Conservation (phyloP, 495 filamentous ascomycete species). For the Zalerion maritima region DNA sequence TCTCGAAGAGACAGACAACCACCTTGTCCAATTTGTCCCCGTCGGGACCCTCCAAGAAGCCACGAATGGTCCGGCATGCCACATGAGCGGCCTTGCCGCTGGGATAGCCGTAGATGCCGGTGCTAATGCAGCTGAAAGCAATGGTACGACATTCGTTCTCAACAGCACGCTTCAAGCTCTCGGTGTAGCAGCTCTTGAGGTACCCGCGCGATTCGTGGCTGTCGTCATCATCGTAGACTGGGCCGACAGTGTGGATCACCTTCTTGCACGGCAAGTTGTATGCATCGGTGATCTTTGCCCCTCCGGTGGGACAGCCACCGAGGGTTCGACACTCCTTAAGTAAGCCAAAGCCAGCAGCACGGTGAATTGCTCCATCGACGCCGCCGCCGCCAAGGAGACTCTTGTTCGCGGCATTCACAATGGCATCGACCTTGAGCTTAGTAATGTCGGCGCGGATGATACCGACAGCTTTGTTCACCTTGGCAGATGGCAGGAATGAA, state of each 20-base stretch:
- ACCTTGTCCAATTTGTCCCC: conserved; percentile 51
- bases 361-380: conserved; percentile 79
- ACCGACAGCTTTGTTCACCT: conserved; percentile 57
- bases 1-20: conserved; percentile 67
- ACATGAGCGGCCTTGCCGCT: conserved; percentile 50
- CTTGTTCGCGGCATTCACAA: conserved; percentile 86
- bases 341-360: conserved; percentile 57
- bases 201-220: conserved; percentile 29
- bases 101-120: conserved; percentile 84
- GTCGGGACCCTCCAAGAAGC: conserved; percentile 47
- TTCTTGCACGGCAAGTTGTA: conserved; percentile 61
- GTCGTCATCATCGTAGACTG: conserved; percentile 44
- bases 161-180: conserved; percentile 57
- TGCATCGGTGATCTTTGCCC: conserved; percentile 68
- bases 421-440: conserved; percentile 59
- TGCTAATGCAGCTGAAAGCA: conserved; percentile 73
- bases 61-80: conserved; percentile 53
- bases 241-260: conserved; percentile 85
- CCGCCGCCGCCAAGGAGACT: conserved; percentile 73
- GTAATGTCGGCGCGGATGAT: conserved; percentile 74
- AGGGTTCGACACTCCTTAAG: conserved; percentile 54
- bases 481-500: conserved; percentile 29
- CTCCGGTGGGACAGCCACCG: conserved; percentile 59
- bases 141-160: conserved; percentile 50
- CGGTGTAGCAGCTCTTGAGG: conserved; percentile 58